Evolutionary conservation across 1,139 yeast genomes (phyloP).

Genomic region (Sugiyamaella grinbergsii): DNA sequence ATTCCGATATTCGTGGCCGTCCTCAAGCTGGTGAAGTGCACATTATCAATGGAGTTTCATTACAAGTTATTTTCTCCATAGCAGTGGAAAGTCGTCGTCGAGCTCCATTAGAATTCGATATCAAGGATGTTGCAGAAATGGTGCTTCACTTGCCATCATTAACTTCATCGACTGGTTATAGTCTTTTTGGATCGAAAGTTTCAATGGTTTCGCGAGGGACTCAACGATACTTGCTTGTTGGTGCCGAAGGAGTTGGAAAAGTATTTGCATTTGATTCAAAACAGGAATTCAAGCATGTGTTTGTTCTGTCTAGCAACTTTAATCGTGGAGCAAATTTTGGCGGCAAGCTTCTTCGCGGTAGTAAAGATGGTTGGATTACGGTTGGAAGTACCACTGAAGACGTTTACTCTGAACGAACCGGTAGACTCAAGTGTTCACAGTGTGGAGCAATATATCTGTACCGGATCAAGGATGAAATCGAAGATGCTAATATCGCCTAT

Average conservation of each 20-base stretch:
- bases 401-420: slow-evolving; percentile 22
- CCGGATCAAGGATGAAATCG: slow-evolving; percentile 28
- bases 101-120: slow-evolving; percentile 21
- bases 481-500: neutral
- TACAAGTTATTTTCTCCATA: slow-evolving; percentile 37
- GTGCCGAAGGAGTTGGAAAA: slow-evolving; percentile 37
- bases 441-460: slow-evolving; percentile 49
- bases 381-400: slow-evolving; percentile 34
- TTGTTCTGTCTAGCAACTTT: slow-evolving; percentile 25
- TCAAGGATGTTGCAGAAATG: slow-evolving; percentile 36
- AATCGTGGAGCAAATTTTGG: slow-evolving; percentile 36
- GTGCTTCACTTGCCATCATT: slow-evolving; percentile 19
- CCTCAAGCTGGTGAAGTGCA: slow-evolving; percentile 50
- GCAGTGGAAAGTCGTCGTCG: slow-evolving; percentile 34
- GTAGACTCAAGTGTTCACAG: slow-evolving; percentile 33
- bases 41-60: slow-evolving; percentile 44
- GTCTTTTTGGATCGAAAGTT: slow-evolving; percentile 36
- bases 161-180: slow-evolving; percentile 26
- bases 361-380: slow-evolving; percentile 34
- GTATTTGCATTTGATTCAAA: slow-evolving; percentile 36
- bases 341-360: slow-evolving; percentile 34
- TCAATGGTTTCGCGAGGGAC: slow-evolving; percentile 25
- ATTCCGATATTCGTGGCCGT: slow-evolving; percentile 39
- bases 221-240: slow-evolving; percentile 33
- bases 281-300: slow-evolving; percentile 22